Evolutionary conservation across 2,329 filamentous ascomycete species (phyloP), one percentile per base, ranked within the genome.

Genomic region (Aureobasidium sp.): DNA sequence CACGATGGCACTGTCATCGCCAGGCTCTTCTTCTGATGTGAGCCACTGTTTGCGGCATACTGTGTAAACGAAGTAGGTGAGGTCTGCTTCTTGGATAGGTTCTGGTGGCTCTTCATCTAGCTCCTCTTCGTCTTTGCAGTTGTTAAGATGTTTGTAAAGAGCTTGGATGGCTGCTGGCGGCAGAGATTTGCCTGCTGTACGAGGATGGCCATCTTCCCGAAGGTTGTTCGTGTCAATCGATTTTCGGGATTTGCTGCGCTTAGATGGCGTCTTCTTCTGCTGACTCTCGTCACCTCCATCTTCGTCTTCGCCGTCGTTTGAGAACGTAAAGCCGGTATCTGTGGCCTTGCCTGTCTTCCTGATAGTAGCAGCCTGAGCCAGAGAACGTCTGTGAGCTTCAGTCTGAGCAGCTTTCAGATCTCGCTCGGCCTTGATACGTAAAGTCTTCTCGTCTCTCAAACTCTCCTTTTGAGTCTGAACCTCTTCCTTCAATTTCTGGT

Each of bases 31-130:
- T 13, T 32, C 39, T 7, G 36, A 5, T 13, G n/a, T 26, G 15
- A 13, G 27, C 62, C 62, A 63, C 23, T 55, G 48, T 39, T 63
- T 60, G 34, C 55, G 62, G 2, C 29, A 32, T 7, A 63, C 62
- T 15, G 29, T 46, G 50, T 63, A 63, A 5, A 63, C 50, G 23
- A 53, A 55, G 42, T 52, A 61, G 15, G 23, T 55, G 3, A 55
- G 39, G 26, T 63, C 56, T 44, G 27, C 36, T 29, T 52, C 55
- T 36, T 37, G 23, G 12, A 60, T 41, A 2, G 9, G 1, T 10
- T 56, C 60, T 42, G 52, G 60, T 13, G 9, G 44, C 9, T 46
- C 15, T 12, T 42, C 10, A 1, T 42, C 10, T 3, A n/a, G 29
- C 41, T 36, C 48, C 1, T 44, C 59, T 27, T 42, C 48, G 41